Evolutionary conservation across 176 grass and related monocot genomes (phyloP), one percentile per base, ranked within the genome.

Genomic region (Hordeum vulgare): DNA sequence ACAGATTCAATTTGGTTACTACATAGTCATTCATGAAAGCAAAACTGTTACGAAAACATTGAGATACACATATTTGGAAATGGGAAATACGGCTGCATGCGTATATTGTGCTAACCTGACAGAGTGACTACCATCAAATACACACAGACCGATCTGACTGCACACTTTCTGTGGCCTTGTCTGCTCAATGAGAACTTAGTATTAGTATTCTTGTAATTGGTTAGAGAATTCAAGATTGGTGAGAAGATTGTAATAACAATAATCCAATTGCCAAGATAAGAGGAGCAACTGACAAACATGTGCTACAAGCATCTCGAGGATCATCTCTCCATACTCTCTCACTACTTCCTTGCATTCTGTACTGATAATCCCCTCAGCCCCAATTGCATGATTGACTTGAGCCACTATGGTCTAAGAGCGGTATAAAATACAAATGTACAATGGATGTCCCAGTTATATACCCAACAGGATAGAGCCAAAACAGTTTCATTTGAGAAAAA

Each of bases 1-100:
- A 95, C 90, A 78, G 89, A 88, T 81, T 95, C 79, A 1, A 98
- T 98, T 17, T 27, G 85, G 59, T 89, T 88, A 56, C 96, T 97
- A 84, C 80, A 85, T 66, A 51, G 25, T 86, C 31, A 35, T 76
- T 81, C 27, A 26, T 66, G 21, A 84, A 75, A 79, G 61, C 25
- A 74, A 83, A 3, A 9, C 3, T 67, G 45, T 84, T 40, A 81
- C 31, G 10, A 18, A 68, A 59, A 47, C 56, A 79, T 1, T 6
- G 25, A 61, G 47, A 57, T 15, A 58, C 11, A 69, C 18, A 20
- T 20, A 70, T 61, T 59, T 6, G 11, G 63, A 61, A 23, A 39
- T 70, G 21, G 59, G 34, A 12, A 66, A 51, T 72, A 77, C 14
- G 69, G 24, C 31, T 75, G 66, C 63, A n/a, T n/a, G n/a, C n/a